Base-by-base conservation (phyloP, 441 rosid species). In the Pelargonium fulgidum region DNA sequence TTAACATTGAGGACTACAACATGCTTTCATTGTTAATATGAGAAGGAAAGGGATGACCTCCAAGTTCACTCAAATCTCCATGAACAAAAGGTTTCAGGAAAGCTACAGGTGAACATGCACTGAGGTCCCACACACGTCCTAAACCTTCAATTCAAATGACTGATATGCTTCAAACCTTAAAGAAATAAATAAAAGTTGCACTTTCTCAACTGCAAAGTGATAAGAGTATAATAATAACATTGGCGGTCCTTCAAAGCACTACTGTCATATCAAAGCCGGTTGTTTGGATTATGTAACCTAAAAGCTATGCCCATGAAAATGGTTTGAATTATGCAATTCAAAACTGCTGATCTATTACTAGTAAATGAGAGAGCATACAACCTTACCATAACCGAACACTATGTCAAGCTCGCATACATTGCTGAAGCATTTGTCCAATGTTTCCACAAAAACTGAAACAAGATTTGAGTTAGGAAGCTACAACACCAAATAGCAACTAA, bases 341-440 rank as follows among this genome's bases (percentile, higher is more conserved):
- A 26, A 54, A 54, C 62, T 1, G 14, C 62, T 54, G 20, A 54
- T 54, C 10, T 16, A 54, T 17, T 20, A 65, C 8, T 61, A 68
- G 9, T 42, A 69, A 29, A 68, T 10, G 59, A 59, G 24, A 41
- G 58, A 70, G 65, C 20, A 61, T 54, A 50, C 81, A 69, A 91
- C 98, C 98, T 94, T 94, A 83, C 85, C 84, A 84, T 90, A 92
- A 72, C 87, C 92, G 86, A 85, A 87, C 67, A 94, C 89, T 6
- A 89, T 84, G 79, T 92, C 99, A 47, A 90, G 96, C 86, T 94
- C 98, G 29, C 97, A 90, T 26, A 90, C 97, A 81, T 94, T 89
- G 79, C 84, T 89, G 89, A 94, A 94, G 94, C 97, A 94, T 81
- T 87, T 94, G 84, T 94, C 99, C 80, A 94, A 78, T 4, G 97